Evolutionary conservation across 345 rosid species (phyloP), one percentile per base, ranked within the genome.

Genomic region (Eucalyptus coolabah): DNA sequence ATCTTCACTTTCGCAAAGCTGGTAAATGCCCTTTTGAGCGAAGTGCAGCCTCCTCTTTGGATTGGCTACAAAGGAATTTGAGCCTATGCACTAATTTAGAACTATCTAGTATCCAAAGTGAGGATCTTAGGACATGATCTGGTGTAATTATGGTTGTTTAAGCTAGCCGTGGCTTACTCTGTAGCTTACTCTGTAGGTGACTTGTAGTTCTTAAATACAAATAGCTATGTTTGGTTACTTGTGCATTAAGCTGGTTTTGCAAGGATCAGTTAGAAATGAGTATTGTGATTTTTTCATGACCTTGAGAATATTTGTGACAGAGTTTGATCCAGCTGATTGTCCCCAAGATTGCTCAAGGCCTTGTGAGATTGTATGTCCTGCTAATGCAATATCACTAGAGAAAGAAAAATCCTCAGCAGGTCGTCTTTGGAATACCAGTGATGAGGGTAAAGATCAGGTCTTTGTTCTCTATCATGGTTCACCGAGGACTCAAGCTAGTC

Each of bases 1-100:
- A 95, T 91, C 96, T 94, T 88, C 96, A 94, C 89, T 94, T 95
- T 90, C 94, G 96, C 30, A 94, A 95, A 92, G 96, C 97, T 5
- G 95, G 97, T 95, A 86, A 42, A 45, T 63, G 81, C 26, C 50
- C 50, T 54, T 88, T 53, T 19, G 28, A 37, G 30, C 3, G 4
- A 86, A 86, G 87, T 10, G 6, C 26, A 32, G 7, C 26, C 30
- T 50, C 24, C 40, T 86, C 60, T 19, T 86, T 32, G 10, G 87
- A n/a, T 51, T 50, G 26, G 47, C 44, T 21, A 51, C 60, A 8
- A 30, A 15, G 47, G 12, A 72, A 21, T 19, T 81, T 21, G 19
- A 54, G 44, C 13, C 45, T 49, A 28, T 69, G 89, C 34, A 14
- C 19, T 56, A 67, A 37, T 50, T 24, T 87, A 32, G 17, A 49